phyloP scores from a whole-genome alignment of 148 eudicot species.

The Silene latifolia region DNA sequence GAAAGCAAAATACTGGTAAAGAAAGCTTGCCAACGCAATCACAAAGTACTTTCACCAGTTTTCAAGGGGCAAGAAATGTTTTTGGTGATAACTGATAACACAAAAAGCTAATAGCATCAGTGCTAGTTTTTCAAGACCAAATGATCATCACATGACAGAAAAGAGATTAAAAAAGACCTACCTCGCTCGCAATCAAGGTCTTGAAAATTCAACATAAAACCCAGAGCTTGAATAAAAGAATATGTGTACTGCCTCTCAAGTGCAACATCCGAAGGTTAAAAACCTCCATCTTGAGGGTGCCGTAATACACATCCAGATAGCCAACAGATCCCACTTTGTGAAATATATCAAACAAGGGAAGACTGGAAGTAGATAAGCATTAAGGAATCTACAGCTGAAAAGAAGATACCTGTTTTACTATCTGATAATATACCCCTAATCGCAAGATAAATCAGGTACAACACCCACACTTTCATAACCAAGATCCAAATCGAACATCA shows the following conservation, averaged over 20 bases:
- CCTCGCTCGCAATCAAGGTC: slow-evolving; percentile 11
- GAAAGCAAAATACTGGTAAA: too few relatives aligned
- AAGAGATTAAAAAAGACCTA: slow-evolving; percentile 14
- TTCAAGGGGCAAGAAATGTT: background rate
- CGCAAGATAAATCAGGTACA: slow-evolving; percentile 25
- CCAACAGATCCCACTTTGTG: slow-evolving; percentile 25
- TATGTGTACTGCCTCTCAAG: slow-evolving; percentile 4
- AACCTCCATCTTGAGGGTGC: slow-evolving; percentile 22
- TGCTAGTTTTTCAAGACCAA: background rate
- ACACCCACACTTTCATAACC: slow-evolving; percentile 36
- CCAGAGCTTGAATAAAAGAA: background rate
- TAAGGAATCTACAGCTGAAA: slow-evolving; percentile 27
- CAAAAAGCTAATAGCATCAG: background rate
- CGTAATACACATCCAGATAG: slow-evolving; percentile 14
- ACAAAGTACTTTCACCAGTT: too few relatives aligned
- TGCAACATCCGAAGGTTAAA: slow-evolving; percentile 10
- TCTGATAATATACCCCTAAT: slow-evolving; percentile 24
- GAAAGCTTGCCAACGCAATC: too few relatives aligned
- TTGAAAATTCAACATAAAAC: slow-evolving; percentile 11
- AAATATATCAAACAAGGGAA: slow-evolving; percentile 21
- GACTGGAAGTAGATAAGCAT: slow-evolving; percentile 8
- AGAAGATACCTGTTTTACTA: slow-evolving; percentile 24
- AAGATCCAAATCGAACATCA: slow-evolving; percentile 25
- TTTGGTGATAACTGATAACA: background rate
- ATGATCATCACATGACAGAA: background rate